Evolutionary conservation across 805 yeast genomes (phyloP), one percentile per base, ranked within the genome.

Genomic region (Ogataea polymorpha): DNA sequence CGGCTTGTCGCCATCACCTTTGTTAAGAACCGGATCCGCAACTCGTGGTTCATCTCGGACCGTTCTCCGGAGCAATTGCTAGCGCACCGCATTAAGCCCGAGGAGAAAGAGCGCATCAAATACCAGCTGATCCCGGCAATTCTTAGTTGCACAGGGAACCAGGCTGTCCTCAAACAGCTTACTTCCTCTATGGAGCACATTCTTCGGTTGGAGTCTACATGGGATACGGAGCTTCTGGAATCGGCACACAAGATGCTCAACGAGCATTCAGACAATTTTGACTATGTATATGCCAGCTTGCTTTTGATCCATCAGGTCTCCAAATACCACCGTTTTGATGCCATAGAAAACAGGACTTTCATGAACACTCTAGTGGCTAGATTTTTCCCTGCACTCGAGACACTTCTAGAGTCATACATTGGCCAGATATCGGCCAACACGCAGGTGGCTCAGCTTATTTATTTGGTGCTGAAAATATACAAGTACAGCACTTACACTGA

Each of bases 1-100:
- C 75, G 80, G 51, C 67, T 78, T 35, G 86, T 95, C 10, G 83
- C 95, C 2, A 89, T 93, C 0, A 80, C 91, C 4, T 87, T 79
- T 61, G 77, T 88, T 61, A 91, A 91, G 60, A 90, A 91, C 61
- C 72, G 80, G 42, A 71, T 88, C 16, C 66, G 71, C 12, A 71
- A 76, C 26, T 71, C 75, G 37, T 90, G 97, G 97, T 52, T 54
- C 25, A 61, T 63, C 17, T 56, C 48, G 34, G 48, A 61, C 10
- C 48, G 49, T 8, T 49, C 59, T 12, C 54, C 56, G 3, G 47
- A 55, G 14, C 40, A 44, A 2, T 36, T 56, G 13, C 30, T 35
- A 10, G 39, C 35, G 3, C 55, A 54, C n/a, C 61, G 58, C 5
- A 52, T 74, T 32, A 52, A 49, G 12, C 58, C 52, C 10, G 68